A percentile compares a stretch with the other conserved stretches of the same genome.
Evolutionary conservation across 164 flowering plant genomes (phyloP).

Genomic region (Annona cherimola): DNA sequence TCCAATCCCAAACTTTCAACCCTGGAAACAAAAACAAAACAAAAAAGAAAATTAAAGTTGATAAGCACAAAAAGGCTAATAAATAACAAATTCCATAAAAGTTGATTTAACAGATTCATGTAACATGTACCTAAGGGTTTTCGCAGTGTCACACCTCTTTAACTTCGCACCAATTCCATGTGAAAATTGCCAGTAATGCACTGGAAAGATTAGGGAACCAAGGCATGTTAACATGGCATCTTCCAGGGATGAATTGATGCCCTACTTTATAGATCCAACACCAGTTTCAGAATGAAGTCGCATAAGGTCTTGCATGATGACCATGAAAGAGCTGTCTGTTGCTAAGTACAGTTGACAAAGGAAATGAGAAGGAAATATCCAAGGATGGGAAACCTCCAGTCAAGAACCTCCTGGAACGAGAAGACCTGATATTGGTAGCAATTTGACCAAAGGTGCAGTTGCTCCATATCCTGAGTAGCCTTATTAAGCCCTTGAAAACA

Average conservation of each 20-base stretch:
- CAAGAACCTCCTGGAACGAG: conserved; percentile 78
- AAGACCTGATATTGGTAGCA: conserved; percentile 45
- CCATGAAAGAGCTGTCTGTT: conserved; percentile 32
- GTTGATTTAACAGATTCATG: background rate
- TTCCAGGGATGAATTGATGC: background rate
- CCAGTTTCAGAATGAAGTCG: conserved; percentile 43
- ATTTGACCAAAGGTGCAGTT: conserved; percentile 52
- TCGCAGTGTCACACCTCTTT: conserved; percentile 13
- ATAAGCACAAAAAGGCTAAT: background rate
- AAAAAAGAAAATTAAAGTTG: background rate
- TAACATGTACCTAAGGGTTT: conserved; percentile 35
- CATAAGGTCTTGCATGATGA: conserved; percentile 51
- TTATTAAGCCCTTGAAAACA: conserved; percentile 24
- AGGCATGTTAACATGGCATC: background rate
- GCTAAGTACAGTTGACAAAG: conserved; percentile 94
- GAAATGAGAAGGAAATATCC: conserved; percentile 76
- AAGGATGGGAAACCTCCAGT: conserved; percentile 71
- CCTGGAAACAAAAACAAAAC: conserved; percentile 26
- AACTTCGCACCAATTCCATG: conserved; percentile 10
- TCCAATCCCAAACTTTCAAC: conserved; percentile 29
- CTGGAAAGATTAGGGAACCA: conserved; percentile 22
- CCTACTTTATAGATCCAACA: conserved; percentile 47
- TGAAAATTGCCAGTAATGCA: conserved; percentile 42
- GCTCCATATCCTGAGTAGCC: conserved; percentile 71
- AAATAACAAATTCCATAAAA: background rate